These are phyloP conservation scores for Aspergillus hancockii DNA, from an alignment of 495 filamentous ascomycete genomes.

Conservation along the genomic window DNA sequence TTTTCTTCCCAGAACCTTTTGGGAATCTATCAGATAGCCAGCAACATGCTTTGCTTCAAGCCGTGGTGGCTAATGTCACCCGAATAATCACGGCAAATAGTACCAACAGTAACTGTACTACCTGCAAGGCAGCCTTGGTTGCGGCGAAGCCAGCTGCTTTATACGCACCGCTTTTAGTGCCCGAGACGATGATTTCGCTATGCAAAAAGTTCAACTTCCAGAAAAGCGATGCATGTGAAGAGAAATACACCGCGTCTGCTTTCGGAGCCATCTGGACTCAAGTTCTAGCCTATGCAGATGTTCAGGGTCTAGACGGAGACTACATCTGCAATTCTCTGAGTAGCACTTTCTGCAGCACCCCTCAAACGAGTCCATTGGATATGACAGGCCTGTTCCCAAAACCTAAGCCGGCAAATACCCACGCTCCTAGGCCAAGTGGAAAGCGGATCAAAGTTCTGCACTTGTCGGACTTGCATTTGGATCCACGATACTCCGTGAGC, in stretches of 20 bases:
- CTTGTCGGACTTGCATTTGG: conserved; percentile 61
- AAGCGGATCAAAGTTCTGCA: conserved; percentile 60
- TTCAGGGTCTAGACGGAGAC: conserved; percentile 55
- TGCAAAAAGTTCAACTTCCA: conserved; percentile 48
- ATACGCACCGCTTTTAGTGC: conserved; percentile 48
- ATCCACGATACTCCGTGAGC: conserved; percentile 55
- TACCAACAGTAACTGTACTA: conserved; percentile 47
- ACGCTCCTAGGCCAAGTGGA: conserved; percentile 46
- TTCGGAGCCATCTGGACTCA: conserved; percentile 61
- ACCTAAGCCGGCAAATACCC: conserved; percentile 50
- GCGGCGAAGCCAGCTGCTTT: conserved; percentile 51
- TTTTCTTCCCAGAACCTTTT: conserved; percentile 47
- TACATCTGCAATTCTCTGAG: conserved; percentile 58
- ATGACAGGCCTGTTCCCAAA: conserved; percentile 52
- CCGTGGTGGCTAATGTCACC: conserved; percentile 41
- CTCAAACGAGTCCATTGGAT: conserved; percentile 44
- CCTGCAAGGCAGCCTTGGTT: conserved; percentile 52
- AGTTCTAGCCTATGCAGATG: conserved; percentile 54
- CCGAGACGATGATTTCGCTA: conserved; percentile 50
- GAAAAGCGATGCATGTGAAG: conserved; percentile 44
- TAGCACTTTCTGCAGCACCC: conserved; percentile 48
- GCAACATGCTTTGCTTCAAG: conserved; percentile 42
- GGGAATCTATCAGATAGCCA: conserved; percentile 40
- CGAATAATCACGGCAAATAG: conserved; percentile 43
- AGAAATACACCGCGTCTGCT: conserved; percentile 42